Base-by-base conservation (phyloP, 768 basidiomycete genomes). In the Imleria badia region DNA sequence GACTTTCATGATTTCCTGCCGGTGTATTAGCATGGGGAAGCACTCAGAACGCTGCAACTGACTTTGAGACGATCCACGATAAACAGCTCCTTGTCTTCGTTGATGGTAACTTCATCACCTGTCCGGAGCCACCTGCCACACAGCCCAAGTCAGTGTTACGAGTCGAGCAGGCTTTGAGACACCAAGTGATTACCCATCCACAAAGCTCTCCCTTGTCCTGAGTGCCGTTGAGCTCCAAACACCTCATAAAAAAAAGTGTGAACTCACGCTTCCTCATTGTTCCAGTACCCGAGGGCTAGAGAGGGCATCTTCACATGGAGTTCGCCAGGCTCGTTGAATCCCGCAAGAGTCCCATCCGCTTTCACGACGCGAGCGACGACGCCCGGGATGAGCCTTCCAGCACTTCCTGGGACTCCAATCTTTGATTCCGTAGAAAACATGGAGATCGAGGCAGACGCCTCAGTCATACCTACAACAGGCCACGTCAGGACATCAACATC, bases 171-270 rank as follows among this genome's bases (percentile, higher is more conserved):
- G 8, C 31, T 4, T 41, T 20, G 15, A 39, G n/a, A n/a, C 13
- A 5, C 14, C 2, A 40, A 12, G 12, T 22, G 61, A 75, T 56
- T 56, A 86, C 83, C 87, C 87, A 56, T 87, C 76, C 13, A 82
- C 57, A 63, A 89, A 90, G 1, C 84, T 85, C 56, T 88, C 85
- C 52, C 75, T 79, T 6, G 87, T 88, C 35, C 87, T 89, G 52
- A 9, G 6, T 14, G 13, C 15, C 38, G 5, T 23, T 48, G 5
- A 50, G 54, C 4, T 22, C 15, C 34, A 45, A n/a, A 38, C 17
- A 33, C 13, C 5, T 12, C n/a, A 5, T 36, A 6, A 17, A 23
- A 51, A 15, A 38, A 51, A 42, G 12, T 45, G 5, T 17, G n/a
- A 19, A 74, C 82, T 60, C 64, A 87, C 86, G 86, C 86, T 67